Conservation (phyloP, 495 filamentous ascomycete species). For the Hypoxylon rickii region DNA sequence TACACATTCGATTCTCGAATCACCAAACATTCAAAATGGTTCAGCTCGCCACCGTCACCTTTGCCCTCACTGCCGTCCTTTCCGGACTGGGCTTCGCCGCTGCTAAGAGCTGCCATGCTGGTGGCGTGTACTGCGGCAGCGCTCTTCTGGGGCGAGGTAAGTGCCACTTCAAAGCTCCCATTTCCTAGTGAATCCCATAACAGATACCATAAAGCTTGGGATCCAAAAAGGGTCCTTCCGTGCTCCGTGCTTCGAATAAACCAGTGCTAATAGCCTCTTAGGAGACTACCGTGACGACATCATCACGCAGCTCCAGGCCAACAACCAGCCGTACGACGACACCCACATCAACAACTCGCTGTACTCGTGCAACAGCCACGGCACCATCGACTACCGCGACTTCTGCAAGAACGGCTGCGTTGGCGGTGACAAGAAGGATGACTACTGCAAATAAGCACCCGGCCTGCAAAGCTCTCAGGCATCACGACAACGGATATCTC, state of each 20-base stretch:
- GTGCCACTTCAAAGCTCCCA: too few relatives aligned
- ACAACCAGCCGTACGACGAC: neutral
- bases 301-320: neutral
- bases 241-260: neutral
- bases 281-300: neutral
- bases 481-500: too few relatives aligned
- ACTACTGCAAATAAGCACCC: too few relatives aligned
- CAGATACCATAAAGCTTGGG: too few relatives aligned
- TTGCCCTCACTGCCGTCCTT: neutral
- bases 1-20: too few relatives aligned
- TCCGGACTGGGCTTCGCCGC: neutral
- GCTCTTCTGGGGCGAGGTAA: neutral
- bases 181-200: too few relatives aligned
- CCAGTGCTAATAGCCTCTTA: neutral
- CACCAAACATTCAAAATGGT: neutral
- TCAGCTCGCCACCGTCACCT: neutral
- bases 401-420: neutral
- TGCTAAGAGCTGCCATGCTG: neutral
- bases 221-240: too few relatives aligned
- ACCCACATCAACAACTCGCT: neutral
- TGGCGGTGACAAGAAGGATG: neutral
- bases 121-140: neutral
- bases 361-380: neutral
- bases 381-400: neutral
- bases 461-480: too few relatives aligned